phyloP scores from a whole-genome alignment of 2,329 filamentous ascomycete genomes.

The Hymenoscyphus linearis region DNA sequence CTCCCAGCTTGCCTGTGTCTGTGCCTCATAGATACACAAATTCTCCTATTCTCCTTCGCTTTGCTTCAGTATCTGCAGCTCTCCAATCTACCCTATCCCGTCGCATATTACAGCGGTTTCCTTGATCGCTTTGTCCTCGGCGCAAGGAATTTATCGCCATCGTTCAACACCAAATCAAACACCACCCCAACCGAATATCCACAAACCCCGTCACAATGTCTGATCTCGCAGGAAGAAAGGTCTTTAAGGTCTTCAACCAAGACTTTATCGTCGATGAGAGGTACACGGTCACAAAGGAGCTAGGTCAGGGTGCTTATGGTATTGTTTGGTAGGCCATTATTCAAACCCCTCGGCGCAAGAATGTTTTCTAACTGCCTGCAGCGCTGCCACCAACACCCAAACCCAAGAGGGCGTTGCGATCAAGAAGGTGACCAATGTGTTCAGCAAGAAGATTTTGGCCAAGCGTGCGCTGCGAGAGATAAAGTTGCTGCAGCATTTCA shows the following conservation, averaged over 20 bases:
- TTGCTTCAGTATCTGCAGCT: neutral
- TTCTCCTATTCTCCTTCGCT: neutral
- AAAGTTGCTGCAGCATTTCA: constrained; percentile 96
- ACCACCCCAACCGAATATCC: neutral
- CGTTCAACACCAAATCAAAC: neutral
- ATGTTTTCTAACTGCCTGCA: constrained; percentile 35
- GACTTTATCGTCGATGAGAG: constrained; percentile 98
- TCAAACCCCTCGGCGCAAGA: constrained; percentile 13
- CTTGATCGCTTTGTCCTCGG: neutral
- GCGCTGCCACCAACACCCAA: constrained; percentile 86
- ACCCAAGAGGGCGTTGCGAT: constrained; percentile 93
- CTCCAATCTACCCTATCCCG: neutral
- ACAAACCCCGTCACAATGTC: constrained; percentile 26
- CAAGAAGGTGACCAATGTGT: constrained; percentile 99
- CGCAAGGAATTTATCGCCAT: neutral
- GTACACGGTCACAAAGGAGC: constrained; percentile 97
- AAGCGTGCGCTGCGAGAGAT: constrained; percentile 98
- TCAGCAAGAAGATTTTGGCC: constrained; percentile 99
- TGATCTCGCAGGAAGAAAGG: constrained; percentile 61
- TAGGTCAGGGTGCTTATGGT: constrained; percentile 96
- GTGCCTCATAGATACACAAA: neutral
- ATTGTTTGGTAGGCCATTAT: constrained; percentile 77
- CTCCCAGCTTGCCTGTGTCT: no score
- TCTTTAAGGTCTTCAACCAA: constrained; percentile 99
- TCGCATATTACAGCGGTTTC: neutral